Evolutionary conservation across 2,329 filamentous ascomycete species (phyloP).

Genomic region (Aspergillus luchuensis): DNA sequence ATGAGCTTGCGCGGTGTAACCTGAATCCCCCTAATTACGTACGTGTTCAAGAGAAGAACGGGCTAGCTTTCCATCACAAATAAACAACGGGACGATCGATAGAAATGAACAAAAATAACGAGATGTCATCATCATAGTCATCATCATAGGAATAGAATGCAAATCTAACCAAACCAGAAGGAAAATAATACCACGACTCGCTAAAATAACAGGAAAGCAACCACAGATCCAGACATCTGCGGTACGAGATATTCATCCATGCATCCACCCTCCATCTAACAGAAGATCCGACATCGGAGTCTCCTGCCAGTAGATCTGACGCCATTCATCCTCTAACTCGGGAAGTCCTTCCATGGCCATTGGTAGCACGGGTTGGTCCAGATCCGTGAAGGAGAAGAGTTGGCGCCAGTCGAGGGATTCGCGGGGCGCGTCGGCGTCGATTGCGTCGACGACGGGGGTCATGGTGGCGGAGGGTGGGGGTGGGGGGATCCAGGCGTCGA

Average conservation of each 20-base stretch:
- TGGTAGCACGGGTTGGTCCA: constrained; percentile 39
- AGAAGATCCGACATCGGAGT: constrained; percentile 46
- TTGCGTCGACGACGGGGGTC: constrained; percentile 33
- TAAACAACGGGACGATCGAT: not conserved
- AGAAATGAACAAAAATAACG: not conserved
- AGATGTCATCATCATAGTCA: not conserved
- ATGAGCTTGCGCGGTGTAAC: too few species aligned
- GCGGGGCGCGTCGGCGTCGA: constrained; percentile 38
- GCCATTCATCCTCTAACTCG: constrained; percentile 48
- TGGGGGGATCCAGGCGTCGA: constrained; percentile 36
- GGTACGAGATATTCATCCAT: constrained; percentile 16
- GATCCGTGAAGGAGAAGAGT: constrained; percentile 44
- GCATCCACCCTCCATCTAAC: constrained; percentile 45
- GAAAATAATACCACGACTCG: not conserved
- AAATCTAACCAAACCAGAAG: not conserved
- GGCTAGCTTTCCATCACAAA: not conserved
- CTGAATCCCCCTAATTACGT: too few species aligned
- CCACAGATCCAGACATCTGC: not conserved
- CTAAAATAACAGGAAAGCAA: not conserved
- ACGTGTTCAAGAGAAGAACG: not conserved
- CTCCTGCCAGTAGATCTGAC: constrained; percentile 49
- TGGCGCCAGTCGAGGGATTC: constrained; percentile 46
- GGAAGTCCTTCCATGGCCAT: constrained; percentile 42
- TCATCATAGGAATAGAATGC: not conserved
- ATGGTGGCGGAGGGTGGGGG: constrained; percentile 25